Evolutionary conservation across 176 grass and related monocot species (phyloP), one percentile per base, ranked within the genome.

Genomic region (Carex cristatella): DNA sequence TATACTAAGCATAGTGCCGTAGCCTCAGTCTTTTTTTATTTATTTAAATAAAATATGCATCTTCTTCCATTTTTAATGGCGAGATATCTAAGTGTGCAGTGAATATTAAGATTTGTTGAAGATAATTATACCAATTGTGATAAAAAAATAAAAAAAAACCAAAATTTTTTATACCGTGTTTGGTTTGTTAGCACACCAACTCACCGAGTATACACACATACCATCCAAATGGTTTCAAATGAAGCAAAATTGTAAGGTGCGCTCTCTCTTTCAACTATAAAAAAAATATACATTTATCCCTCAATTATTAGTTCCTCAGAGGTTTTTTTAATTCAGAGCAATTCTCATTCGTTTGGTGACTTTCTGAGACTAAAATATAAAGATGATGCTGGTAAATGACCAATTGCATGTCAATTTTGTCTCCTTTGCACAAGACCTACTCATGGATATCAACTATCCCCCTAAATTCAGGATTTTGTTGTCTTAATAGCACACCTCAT

Each of bases 401-500:
- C 28, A 56, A 82, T 78, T 51, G 49, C 56, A 69, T 64, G 90
- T 94, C 90, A 89, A 42, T 94, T 92, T 85, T 94, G 92, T 90
- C 90, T 88, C 90, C 90, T 87, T 59, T 57, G 81, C 18, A 84
- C 70, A 62, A 75, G 83, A 86, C 86, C 84, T 85, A 88, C 88
- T 86, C 90, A 89, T 90, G 92, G 74, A 61, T 38, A 87, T 59
- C 79, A 90, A 92, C 51, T 60, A 89, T 37, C 84, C 92, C 74
- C 94, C 80, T 73, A 80, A 91, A 91, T 94, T 87, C 87, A 91
- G 94, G 92, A 90, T 86, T 92, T 77, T 91, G 94, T 85, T 92
- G 73, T 89, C 85, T 85, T 91, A 89, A 87, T 84, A 37, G 78
- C 87, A n/a, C 85, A 92, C 90, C 84, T 91, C 92, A 88, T 83